These are phyloP conservation scores for Canavalia ensiformis DNA, from an alignment of 306 rosid species.

Conservation along the genomic window DNA sequence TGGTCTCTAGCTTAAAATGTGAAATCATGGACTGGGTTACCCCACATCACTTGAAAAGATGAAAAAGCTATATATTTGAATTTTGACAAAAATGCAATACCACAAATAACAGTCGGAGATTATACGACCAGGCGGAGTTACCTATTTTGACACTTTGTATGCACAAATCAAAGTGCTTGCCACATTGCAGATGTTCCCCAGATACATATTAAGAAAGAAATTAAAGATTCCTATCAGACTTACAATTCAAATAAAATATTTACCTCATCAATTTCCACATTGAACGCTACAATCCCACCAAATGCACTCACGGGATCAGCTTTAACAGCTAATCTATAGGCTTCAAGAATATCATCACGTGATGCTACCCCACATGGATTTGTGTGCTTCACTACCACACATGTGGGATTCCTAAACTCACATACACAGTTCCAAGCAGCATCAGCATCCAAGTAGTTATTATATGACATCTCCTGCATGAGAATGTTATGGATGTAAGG, in stretches of 20 bases:
- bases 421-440: conserved; percentile 98
- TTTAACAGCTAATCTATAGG: conserved; percentile 89
- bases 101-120: background rate
- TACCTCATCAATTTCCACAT: conserved; percentile 90
- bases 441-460: conserved; percentile 95
- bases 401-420: conserved; percentile 79
- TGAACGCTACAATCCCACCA: conserved; percentile 97
- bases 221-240: background rate
- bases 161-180: background rate
- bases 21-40: conserved; percentile 1
- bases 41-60: conserved; percentile 16
- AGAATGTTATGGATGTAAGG: conserved; percentile 19
- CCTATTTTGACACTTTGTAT: background rate
- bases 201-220: background rate
- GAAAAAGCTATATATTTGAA: background rate
- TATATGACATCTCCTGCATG: conserved; percentile 92
- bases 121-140: background rate
- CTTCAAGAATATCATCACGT: conserved; percentile 88
- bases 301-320: conserved; percentile 98
- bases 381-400: conserved; percentile 93
- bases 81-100: background rate
- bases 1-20: background rate
- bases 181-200: background rate
- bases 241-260: conserved; percentile 22
- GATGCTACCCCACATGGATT: conserved; percentile 98